Evolutionary conservation across 768 basidiomycete species (phyloP).

Genomic region (Lactifluus hygrophoroides): DNA sequence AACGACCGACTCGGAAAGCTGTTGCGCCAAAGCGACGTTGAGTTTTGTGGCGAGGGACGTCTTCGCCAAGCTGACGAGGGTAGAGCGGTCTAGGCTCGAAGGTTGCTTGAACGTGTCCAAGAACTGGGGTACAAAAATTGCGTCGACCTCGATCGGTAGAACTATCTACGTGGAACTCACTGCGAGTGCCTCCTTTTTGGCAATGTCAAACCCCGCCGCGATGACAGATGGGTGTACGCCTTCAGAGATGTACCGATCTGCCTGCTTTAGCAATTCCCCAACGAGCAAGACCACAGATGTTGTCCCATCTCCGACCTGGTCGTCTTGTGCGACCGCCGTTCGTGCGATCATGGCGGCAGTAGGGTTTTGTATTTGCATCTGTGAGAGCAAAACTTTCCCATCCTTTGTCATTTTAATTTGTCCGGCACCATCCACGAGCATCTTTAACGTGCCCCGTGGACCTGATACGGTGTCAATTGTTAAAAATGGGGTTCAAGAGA

Average conservation of each 20-base stretch:
- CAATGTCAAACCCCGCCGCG: constrained; percentile 91
- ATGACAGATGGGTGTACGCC: constrained; percentile 97
- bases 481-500: neutral
- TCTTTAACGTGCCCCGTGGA: constrained; percentile 95
- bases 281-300: constrained; percentile 95
- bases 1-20: constrained; percentile 86
- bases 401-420: constrained; percentile 99
- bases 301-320: constrained; percentile 98
- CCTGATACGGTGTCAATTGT: constrained; percentile 38
- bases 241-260: constrained; percentile 95
- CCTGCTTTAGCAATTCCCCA: constrained; percentile 92
- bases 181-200: constrained; percentile 88
- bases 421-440: constrained; percentile 97
- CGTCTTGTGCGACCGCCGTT: constrained; percentile 97
- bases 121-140: constrained; percentile 52
- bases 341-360: constrained; percentile 99
- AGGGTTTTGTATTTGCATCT: constrained; percentile 99
- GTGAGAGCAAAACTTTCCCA: constrained; percentile 94
- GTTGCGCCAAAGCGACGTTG: constrained; percentile 68
- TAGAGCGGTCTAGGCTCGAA: constrained; percentile 75
- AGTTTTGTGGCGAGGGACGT: constrained; percentile 97
- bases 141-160: constrained; percentile 21
- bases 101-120: constrained; percentile 83
- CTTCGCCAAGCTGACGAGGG: constrained; percentile 85
- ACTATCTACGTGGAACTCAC: constrained; percentile 40